A percentile compares a stretch with the other conserved stretches of the same genome.
phyloP scores from a whole-genome alignment of 257 asterid species.

The Ocimum tenuiflorum region DNA sequence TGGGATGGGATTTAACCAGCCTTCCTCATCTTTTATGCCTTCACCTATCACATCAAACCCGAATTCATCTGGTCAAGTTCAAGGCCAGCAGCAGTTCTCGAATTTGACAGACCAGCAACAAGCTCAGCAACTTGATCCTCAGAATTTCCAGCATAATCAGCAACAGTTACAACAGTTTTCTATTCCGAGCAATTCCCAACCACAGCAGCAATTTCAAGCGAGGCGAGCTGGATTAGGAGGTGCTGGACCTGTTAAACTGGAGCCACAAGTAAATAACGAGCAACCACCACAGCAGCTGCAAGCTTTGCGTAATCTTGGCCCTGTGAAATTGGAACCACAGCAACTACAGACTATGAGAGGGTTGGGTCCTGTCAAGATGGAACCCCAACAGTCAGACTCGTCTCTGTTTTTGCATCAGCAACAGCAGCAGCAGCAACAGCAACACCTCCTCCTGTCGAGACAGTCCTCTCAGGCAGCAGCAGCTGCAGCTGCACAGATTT shows the following conservation, averaged over 20 bases:
- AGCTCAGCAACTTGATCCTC: conserved; percentile 47
- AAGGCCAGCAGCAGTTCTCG: conserved; percentile 55
- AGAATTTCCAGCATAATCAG: conserved; percentile 53
- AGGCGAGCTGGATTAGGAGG: conserved; percentile 60
- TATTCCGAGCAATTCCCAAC: conserved; percentile 36
- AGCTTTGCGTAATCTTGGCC: conserved; percentile 38
- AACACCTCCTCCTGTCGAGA: conserved; percentile 54
- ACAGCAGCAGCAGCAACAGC: conserved; percentile 59
- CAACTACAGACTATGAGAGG: conserved; percentile 56
- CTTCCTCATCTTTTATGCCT: conserved; percentile 39
- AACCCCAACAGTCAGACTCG: conserved; percentile 57
- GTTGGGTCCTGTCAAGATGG: conserved; percentile 59
- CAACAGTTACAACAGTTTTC: conserved; percentile 53
- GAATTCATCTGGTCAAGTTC: conserved; percentile 47
- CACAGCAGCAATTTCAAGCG: conserved; percentile 60
- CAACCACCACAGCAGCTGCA: conserved; percentile 57
- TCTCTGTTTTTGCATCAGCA: conserved; percentile 64
- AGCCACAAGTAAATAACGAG: conserved; percentile 49
- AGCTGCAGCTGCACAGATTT: conserved; percentile 69
- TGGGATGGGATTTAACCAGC: conserved; percentile 57
- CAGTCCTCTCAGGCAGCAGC: conserved; percentile 63
- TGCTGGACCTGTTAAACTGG: conserved; percentile 51
- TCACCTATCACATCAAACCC: conserved; percentile 36
- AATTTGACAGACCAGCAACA: conserved; percentile 48
- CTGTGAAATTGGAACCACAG: conserved; percentile 70